These are phyloP conservation scores for Wickerhamomyces alni DNA, from an alignment of 805 yeast species.

Conservation along the genomic window DNA sequence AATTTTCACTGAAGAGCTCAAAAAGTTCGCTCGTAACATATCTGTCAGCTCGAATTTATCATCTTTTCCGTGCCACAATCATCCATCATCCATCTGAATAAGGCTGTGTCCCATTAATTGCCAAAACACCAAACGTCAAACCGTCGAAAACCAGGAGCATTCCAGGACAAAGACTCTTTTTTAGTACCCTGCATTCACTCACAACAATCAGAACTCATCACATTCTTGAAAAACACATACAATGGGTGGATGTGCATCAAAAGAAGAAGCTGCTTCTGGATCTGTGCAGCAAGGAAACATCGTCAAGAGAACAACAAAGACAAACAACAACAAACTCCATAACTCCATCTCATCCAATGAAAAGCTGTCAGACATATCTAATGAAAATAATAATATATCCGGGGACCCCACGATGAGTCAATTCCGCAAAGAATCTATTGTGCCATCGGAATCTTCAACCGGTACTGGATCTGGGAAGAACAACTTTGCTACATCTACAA, in stretches of 20 bases:
- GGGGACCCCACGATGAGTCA: too few relatives aligned
- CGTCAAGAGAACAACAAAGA: constrained; percentile 2
- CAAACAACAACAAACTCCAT: not conserved
- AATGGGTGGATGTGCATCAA: constrained; percentile 21
- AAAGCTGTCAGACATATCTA: constrained; percentile 4
- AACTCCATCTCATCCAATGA: constrained; percentile 6
- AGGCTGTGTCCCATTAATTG: too few relatives aligned
- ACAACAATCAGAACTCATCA: not conserved
- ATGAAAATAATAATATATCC: not conserved
- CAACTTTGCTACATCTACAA: constrained; percentile 1
- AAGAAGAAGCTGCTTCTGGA: constrained; percentile 6
- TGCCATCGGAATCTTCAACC: constrained; percentile 17
- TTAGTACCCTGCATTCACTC: too few relatives aligned
- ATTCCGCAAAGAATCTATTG: constrained; percentile 17
- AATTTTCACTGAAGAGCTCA: not conserved
- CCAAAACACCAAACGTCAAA: too few relatives aligned
- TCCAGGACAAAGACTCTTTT: too few relatives aligned
- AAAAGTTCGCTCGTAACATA: too few relatives aligned
- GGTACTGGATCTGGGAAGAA: constrained; percentile 5
- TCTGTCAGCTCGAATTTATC: too few relatives aligned
- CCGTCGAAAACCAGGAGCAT: too few relatives aligned
- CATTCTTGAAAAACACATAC: constrained; percentile 1
- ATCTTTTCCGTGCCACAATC: too few relatives aligned
- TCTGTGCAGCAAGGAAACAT: not conserved
- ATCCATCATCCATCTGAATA: too few relatives aligned